Evolutionary conservation across 2,329 filamentous ascomycete species (phyloP), one percentile per base, ranked within the genome.

Genomic region (Huntiella decipiens): DNA sequence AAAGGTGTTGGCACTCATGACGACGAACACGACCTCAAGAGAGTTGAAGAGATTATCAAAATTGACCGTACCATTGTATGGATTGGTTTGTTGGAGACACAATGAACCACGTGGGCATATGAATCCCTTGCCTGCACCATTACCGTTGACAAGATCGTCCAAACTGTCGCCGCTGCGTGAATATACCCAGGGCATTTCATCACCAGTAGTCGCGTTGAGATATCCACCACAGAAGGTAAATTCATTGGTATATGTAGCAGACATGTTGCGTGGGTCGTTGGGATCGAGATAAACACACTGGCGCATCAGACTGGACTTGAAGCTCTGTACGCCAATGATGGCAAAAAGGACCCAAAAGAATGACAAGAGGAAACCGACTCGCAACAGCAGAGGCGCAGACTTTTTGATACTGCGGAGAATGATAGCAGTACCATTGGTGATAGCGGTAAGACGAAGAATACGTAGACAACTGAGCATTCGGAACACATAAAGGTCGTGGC

Each of bases 341-440:
- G 86, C 91, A 63, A 98, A 98, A 8, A 96, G 65, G 37, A 98
- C 71, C 91, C 91, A 98, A 63, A 98, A 98, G 63, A 98, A 98
- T 11, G 82, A 74, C 53, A 98, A 86, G 16, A 98, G 67, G 57
- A 98, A 95, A 1, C 84, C 87, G 31, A 98, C 87, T 51, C 94
- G 85, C 19, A 95, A 75, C 17, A 98, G 74, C 33, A 94, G 67
- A 2, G 92, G 91, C 0, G 88, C 85, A 1, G 91, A 87, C 58
- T 94, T 93, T 59, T 98, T 98, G 50, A 98, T 62, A 70, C 88
- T 96, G 58, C 85, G 75, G 38, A 98, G 66, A 56, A 98, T 98
- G 48, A 96, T 87, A 45, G 87, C 82, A 47, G 92, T 98, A 54
- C 91, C 91, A 54, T 86, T 87, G 1, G 91, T 98, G 44, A 98